Evolutionary conservation across 2,329 filamentous ascomycete genomes (phyloP).

Genomic region (Stagonosporopsis tanaceti): DNA sequence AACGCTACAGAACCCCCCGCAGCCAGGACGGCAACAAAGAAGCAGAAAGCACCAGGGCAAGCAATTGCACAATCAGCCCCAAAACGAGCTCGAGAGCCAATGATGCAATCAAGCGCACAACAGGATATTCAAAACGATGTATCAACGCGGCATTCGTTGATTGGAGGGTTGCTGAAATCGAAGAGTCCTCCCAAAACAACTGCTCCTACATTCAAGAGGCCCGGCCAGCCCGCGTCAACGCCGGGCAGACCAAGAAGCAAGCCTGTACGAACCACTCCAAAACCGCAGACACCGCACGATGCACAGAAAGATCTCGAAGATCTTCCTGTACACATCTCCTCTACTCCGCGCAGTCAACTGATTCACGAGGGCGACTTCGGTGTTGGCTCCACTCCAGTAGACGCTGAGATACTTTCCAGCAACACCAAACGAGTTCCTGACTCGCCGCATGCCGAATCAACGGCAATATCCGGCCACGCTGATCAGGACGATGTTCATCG

Average conservation of each 20-base stretch:
- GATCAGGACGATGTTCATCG: constrained; percentile 38
- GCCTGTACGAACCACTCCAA: constrained; percentile 9
- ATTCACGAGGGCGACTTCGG: constrained; percentile 13
- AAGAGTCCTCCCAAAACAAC: constrained; percentile 10
- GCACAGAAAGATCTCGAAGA: constrained; percentile 2
- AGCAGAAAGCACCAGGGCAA: background rate
- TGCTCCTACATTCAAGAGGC: constrained; percentile 27
- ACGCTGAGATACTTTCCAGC: constrained; percentile 47
- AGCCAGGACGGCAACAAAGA: background rate
- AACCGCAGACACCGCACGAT: constrained; percentile 19
- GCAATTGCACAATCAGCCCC: background rate
- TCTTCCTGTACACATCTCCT: constrained; percentile 10
- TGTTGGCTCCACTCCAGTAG: constrained; percentile 2
- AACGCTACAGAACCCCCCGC: background rate
- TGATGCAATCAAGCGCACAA: background rate
- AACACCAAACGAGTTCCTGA: constrained; percentile 54
- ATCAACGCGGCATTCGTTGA: constrained; percentile 20
- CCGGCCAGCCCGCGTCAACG: constrained; percentile 26
- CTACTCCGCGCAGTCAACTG: constrained; percentile 20
- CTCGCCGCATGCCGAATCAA: constrained; percentile 51
- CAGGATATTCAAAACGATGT: constrained; percentile 6
- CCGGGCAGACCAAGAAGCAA: constrained; percentile 19
- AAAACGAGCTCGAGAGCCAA: background rate
- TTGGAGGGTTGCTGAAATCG: constrained; percentile 23
- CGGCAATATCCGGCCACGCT: constrained; percentile 50